These are phyloP conservation scores for Pichia scutulata DNA, from an alignment of 805 yeast species.

Conservation along the genomic window DNA sequence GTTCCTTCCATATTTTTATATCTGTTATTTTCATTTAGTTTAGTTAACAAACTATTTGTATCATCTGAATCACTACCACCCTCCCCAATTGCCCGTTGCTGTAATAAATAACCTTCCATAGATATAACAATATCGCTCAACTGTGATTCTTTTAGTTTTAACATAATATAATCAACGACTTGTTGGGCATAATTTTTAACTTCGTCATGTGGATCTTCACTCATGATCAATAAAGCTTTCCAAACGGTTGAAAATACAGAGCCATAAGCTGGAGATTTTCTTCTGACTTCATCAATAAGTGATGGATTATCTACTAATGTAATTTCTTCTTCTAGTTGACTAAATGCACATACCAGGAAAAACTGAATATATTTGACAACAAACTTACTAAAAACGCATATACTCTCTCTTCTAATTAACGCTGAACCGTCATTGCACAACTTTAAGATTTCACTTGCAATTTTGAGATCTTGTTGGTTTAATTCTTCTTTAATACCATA, in stretches of 20 bases:
- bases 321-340: constrained; percentile 75
- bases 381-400: constrained; percentile 68
- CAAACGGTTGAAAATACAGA: constrained; percentile 80
- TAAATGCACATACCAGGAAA: constrained; percentile 79
- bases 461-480: constrained; percentile 58
- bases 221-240: constrained; percentile 71
- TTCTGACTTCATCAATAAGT: constrained; percentile 53
- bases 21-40: neutral
- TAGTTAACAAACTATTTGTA: neutral
- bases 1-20: neutral
- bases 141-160: constrained; percentile 56
- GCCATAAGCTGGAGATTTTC: constrained; percentile 76
- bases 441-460: constrained; percentile 61
- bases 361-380: constrained; percentile 62
- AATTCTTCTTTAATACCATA: constrained; percentile 32
- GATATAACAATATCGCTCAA: constrained; percentile 56
- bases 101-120: constrained; percentile 56
- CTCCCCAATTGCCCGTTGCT: constrained; percentile 29
- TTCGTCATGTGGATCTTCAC: constrained; percentile 85
- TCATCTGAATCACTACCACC: neutral
- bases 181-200: constrained; percentile 65
- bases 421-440: constrained; percentile 84
- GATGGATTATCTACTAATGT: constrained; percentile 56
- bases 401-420: constrained; percentile 77
- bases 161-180: constrained; percentile 65